Evolutionary conservation across 2,329 filamentous ascomycete genomes (phyloP), one percentile per base, ranked within the genome.

Genomic region (Fusarium sp.): DNA sequence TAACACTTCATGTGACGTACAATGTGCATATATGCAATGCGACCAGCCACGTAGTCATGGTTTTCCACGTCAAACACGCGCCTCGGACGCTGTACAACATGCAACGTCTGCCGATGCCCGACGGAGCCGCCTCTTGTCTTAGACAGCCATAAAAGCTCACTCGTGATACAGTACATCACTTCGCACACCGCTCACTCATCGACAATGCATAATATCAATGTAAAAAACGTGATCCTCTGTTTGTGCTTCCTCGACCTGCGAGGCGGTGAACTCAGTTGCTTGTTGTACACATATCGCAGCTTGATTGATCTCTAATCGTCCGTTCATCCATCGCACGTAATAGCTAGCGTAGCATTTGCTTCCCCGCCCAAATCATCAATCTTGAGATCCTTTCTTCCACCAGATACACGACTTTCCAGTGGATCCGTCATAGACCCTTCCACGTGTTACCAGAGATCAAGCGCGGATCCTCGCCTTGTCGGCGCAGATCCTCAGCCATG

Each of bases 381-480:
- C 41, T 47, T 58, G 53, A 66, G 54, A 61, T 61, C 48, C 24
- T 39, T 46, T 22, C 9, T 55, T 39, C 3, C 32, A 43, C 45
- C 51, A 56, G 38, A 60, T 43, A 53, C 46, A 62, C 39, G 42
- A 45, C 29, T 52, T 47, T 22, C 45, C 45, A 35, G 39, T 45
- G 29, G 25, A 36, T 56, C 41, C 52, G 32, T 39, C 35, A 24
- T 58, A 77, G 75, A 44, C 79, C 76, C 60, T 78, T 72, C 10
- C 75, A 76, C 11, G 77, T 79, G 56, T 77, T 73, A 2, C 78
- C 77, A 11, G 76, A 75, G 43, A 69, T 72, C 43, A 78, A 63
- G 11, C 72, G 65, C 1, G 75, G 73, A 47, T 68, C 71, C 25
- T 69, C 75, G 24, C 64, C 71, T 59, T 81, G 77, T 28, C 73